Percentiles rank a stretch among this genome's conserved stretches.
Evolutionary conservation across 148 eudicot genomes (phyloP).

Genomic region (Silene latifolia): DNA sequence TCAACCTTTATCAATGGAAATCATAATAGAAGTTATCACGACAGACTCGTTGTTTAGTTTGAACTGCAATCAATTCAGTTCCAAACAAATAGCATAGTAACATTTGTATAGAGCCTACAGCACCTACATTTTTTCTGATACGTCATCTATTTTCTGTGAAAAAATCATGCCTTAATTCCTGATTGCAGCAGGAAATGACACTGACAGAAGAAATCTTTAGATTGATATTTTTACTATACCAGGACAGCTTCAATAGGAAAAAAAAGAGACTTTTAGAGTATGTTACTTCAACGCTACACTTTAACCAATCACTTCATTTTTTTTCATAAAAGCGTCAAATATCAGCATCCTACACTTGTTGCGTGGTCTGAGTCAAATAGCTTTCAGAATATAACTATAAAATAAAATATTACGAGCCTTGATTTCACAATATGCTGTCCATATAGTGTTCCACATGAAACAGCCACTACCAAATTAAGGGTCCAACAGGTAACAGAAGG

Average conservation of each 20-base stretch:
- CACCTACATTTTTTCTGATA: background rate
- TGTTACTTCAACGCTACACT: no score
- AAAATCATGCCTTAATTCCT: background rate
- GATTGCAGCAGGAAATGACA: background rate
- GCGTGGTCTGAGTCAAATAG: no score
- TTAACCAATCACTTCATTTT: no score
- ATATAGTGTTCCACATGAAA: constrained; percentile 13
- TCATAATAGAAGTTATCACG: background rate
- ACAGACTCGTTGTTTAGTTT: background rate
- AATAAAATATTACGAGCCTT: background rate
- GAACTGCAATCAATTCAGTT: no score
- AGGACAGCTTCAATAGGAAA: background rate
- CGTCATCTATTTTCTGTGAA: background rate
- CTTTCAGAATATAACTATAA: background rate
- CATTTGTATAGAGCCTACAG: no score
- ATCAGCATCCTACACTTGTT: no score
- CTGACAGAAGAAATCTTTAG: background rate
- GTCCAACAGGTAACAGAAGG: background rate
- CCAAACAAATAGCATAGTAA: no score
- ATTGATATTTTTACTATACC: background rate
- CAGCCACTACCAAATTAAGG: background rate
- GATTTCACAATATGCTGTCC: constrained; percentile 5
- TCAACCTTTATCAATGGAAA: constrained; percentile 10
- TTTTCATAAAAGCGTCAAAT: no score
- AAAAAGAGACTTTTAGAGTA: background rate